phyloP scores from a whole-genome alignment of 192 early-diverging fungal species.

The Backusella macrospora region DNA sequence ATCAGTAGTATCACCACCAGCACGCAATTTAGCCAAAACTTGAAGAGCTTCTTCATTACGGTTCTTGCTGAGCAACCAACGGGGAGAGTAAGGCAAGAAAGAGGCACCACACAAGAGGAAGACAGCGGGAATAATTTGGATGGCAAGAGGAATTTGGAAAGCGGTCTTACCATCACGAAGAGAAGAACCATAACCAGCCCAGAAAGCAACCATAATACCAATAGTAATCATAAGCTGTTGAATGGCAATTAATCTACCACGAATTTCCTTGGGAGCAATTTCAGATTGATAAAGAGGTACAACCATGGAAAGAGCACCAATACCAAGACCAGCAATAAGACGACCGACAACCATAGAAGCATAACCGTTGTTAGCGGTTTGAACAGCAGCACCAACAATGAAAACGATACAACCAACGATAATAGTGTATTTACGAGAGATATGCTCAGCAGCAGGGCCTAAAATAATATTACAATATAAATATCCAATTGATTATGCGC shows the following conservation, averaged over 20 bases:
- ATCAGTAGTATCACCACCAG: conserved; percentile 56
- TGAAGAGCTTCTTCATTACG: conserved; percentile 68
- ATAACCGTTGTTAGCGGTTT: conserved; percentile 58
- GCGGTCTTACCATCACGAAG: conserved; percentile 39
- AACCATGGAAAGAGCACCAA: conserved; percentile 33
- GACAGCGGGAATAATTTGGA: conserved; percentile 82
- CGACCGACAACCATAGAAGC: conserved; percentile 73
- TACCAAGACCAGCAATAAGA: conserved; percentile 68
- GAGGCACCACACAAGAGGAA: conserved; percentile 64
- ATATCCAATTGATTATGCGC: background rate
- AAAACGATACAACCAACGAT: conserved; percentile 67
- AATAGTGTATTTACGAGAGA: conserved; percentile 70
- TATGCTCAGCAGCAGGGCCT: conserved; percentile 14
- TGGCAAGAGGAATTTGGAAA: conserved; percentile 80
- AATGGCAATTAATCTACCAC: conserved; percentile 81
- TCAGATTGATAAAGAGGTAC: conserved; percentile 54
- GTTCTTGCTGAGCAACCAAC: conserved; percentile 76
- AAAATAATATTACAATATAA: background rate
- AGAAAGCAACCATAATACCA: conserved; percentile 70
- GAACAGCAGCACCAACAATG: conserved; percentile 72
- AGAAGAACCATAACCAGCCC: conserved; percentile 38
- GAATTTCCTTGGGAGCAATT: conserved; percentile 78
- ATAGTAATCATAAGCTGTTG: conserved; percentile 93
- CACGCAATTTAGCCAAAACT: conserved; percentile 70
- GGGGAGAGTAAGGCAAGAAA: conserved; percentile 85